These are phyloP conservation scores for Schwanniomyces vanrijiae DNA, from an alignment of 805 yeast species.

Conservation along the genomic window DNA sequence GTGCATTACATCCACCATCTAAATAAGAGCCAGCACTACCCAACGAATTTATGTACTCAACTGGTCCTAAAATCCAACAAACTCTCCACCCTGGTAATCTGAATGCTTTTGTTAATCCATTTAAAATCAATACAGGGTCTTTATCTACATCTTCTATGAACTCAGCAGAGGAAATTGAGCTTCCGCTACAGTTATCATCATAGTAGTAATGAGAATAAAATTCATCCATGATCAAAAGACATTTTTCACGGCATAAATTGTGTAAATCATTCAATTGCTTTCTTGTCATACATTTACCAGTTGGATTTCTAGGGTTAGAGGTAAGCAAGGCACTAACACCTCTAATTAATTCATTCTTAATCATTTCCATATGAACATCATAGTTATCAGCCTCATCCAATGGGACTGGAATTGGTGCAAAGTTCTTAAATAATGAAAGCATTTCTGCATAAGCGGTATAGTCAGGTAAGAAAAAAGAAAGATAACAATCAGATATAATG, in stretches of 20 bases:
- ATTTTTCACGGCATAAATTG: constrained; percentile 50
- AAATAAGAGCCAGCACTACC: constrained; percentile 59
- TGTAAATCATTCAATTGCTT: constrained; percentile 50
- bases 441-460: constrained; percentile 67
- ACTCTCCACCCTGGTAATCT: constrained; percentile 66
- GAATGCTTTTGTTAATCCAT: constrained; percentile 61
- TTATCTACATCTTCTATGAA: constrained; percentile 53
- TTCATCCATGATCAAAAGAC: constrained; percentile 64
- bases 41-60: constrained; percentile 54
- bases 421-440: constrained; percentile 61
- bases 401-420: constrained; percentile 64
- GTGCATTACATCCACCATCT: constrained; percentile 63
- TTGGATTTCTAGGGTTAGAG: constrained; percentile 64
- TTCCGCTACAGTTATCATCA: constrained; percentile 53
- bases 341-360: constrained; percentile 51
- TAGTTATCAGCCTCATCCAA: constrained; percentile 57
- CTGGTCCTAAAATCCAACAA: constrained; percentile 65
- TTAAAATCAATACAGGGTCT: constrained; percentile 60
- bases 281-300: constrained; percentile 53
- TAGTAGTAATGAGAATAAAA: constrained; percentile 61
- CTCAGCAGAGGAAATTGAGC: constrained; percentile 50
- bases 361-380: constrained; percentile 52
- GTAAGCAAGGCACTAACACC: constrained; percentile 61
- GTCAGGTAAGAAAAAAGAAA: constrained; percentile 61
- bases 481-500: constrained; percentile 56